Percentiles rank a stretch among this genome's conserved stretches.
Evolutionary conservation across 345 rosid species (phyloP).

Genomic region (Eutrema japonicum): DNA sequence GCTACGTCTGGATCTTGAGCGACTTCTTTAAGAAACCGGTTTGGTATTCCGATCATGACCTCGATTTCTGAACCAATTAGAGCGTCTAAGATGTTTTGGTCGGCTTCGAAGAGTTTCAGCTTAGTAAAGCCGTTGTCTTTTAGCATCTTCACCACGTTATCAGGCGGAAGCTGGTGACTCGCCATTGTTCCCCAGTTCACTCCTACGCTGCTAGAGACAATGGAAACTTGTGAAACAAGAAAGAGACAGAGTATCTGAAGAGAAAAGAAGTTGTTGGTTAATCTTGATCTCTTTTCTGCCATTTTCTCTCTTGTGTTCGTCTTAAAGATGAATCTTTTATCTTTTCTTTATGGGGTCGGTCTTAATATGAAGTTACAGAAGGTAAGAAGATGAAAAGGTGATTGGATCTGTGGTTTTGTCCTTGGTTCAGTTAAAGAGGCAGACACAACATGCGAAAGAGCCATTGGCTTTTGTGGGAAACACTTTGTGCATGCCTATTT

Average conservation of each 20-base stretch:
- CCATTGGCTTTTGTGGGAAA: constrained; percentile 26
- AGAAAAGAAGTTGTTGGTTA: not conserved
- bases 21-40: constrained; percentile 60
- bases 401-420: constrained; percentile 43
- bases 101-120: constrained; percentile 84
- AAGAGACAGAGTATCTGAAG: constrained; percentile 32
- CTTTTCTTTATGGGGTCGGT: constrained; percentile 7
- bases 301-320: constrained; percentile 13
- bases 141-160: constrained; percentile 67
- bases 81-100: constrained; percentile 59
- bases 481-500: constrained; percentile 45
- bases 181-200: constrained; percentile 89
- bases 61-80: constrained; percentile 66
- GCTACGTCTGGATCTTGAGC: constrained; percentile 59
- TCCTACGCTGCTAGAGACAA: constrained; percentile 44
- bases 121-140: constrained; percentile 61
- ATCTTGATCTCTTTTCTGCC: constrained; percentile 33
- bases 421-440: constrained; percentile 47
- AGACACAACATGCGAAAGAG: constrained; percentile 43
- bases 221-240: constrained; percentile 36
- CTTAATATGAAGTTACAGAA: not conserved
- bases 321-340: not conserved
- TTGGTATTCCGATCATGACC: constrained; percentile 87
- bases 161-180: constrained; percentile 66
- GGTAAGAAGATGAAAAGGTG: constrained; percentile 31